phyloP scores from a whole-genome alignment of 768 basidiomycete genomes.

The Xerocomus potaroensis region DNA sequence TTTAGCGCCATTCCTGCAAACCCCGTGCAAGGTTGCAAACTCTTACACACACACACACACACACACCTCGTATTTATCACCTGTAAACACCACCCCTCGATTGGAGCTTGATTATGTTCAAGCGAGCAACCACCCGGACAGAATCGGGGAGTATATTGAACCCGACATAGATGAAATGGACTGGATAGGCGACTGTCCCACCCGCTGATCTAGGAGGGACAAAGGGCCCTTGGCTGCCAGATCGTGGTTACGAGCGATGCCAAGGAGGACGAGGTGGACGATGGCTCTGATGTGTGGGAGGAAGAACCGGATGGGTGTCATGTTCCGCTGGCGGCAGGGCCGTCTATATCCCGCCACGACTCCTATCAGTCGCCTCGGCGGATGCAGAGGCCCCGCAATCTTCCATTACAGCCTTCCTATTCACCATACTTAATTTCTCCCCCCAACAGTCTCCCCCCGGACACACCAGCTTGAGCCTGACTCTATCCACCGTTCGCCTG shows the following conservation, averaged over 20 bases:
- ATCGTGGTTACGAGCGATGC: constrained; percentile 74
- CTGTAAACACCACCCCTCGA: constrained; percentile 24
- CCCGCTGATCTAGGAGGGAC: constrained; percentile 74
- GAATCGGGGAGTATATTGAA: constrained; percentile 33
- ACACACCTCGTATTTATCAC: constrained; percentile 28
- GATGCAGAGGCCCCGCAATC: constrained; percentile 17
- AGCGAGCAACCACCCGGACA: constrained; percentile 29
- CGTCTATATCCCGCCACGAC: constrained; percentile 25
- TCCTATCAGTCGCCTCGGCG: constrained; percentile 26
- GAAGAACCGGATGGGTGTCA: constrained; percentile 43
- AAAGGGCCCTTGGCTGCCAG: constrained; percentile 71
- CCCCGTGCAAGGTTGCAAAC: constrained; percentile 24
- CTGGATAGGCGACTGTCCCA: constrained; percentile 72
- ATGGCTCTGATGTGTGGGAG: constrained; percentile 71
- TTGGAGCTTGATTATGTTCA: constrained; percentile 43
- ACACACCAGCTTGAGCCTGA: constrained; percentile 29
- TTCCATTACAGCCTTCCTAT: constrained; percentile 29
- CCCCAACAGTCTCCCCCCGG: constrained; percentile 34
- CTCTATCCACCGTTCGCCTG: constrained; percentile 19
- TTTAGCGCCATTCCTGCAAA: constrained; percentile 35
- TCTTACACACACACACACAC: too few species aligned
- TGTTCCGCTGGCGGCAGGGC: background rate
- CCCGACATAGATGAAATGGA: constrained; percentile 62
- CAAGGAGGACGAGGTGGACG: constrained; percentile 72
- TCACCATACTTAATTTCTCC: constrained; percentile 24